Evolutionary conservation across 208 protist genomes (phyloP).

Genomic region (Porcisia hertigi): DNA sequence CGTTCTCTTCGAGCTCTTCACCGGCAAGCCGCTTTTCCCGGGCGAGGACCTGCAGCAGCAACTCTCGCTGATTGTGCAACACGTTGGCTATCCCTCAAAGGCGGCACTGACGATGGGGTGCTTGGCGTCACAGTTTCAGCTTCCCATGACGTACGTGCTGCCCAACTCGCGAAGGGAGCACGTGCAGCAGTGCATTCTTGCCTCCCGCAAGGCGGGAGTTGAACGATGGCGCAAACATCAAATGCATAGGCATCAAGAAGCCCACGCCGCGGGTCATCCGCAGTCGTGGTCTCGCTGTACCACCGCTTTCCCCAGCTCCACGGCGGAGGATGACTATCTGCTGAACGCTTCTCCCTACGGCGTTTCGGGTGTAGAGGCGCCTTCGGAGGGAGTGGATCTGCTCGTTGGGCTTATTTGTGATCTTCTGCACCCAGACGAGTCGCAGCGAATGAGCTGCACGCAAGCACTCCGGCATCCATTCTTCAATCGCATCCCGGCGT

Average conservation of each 20-base stretch:
- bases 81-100: constrained; percentile 85
- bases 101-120: constrained; percentile 59
- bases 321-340: constrained; percentile 19
- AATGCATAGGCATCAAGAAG: constrained; percentile 28
- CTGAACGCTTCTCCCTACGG: constrained; percentile 26
- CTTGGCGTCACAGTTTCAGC: constrained; percentile 37
- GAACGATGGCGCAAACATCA: constrained; percentile 34
- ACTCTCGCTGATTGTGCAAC: constrained; percentile 89
- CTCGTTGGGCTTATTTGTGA: constrained; percentile 71
- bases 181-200: constrained; percentile 29
- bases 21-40: constrained; percentile 94
- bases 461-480: constrained; percentile 74
- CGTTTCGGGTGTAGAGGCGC: constrained; percentile 27
- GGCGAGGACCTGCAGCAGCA: constrained; percentile 90
- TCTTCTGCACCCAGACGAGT: constrained; percentile 73
- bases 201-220: constrained; percentile 28
- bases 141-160: constrained; percentile 29
- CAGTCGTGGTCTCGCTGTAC: constrained; percentile 10
- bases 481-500: constrained; percentile 8
- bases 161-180: constrained; percentile 25
- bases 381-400: constrained; percentile 37
- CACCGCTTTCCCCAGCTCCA: constrained; percentile 9
- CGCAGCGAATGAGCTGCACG: constrained; percentile 56
- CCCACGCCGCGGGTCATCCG: constrained; percentile 7
- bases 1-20: constrained; percentile 91